A percentile compares a stretch with the other conserved stretches of the same genome.
Evolutionary conservation across 495 filamentous ascomycete genomes (phyloP).

Genomic region (Penicillium coprophilum): DNA sequence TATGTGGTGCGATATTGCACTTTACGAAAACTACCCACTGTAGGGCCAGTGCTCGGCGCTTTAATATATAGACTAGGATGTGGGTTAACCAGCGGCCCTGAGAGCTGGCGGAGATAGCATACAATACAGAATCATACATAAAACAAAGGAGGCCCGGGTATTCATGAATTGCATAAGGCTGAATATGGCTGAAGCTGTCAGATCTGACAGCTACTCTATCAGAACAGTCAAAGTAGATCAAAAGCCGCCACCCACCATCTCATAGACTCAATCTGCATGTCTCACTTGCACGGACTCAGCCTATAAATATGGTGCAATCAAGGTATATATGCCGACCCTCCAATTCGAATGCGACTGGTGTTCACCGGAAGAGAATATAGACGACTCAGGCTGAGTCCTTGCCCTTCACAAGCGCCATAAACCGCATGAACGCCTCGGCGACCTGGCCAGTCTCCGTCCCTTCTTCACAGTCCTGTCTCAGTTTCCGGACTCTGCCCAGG

Average conservation of each 20-base stretch:
- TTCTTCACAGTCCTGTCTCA: conserved; percentile 41
- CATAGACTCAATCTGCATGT: conserved; percentile 5
- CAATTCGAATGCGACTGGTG: conserved; percentile 2
- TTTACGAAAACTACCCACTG: background rate
- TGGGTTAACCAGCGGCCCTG: background rate
- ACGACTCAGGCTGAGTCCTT: conserved; percentile 11
- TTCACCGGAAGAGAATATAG: background rate
- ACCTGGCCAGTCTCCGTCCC: conserved; percentile 34
- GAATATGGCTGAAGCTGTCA: conserved; percentile 1
- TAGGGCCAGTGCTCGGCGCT: background rate
- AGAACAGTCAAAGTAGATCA: conserved; percentile 1
- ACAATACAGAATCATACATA: background rate
- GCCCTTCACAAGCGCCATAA: conserved; percentile 39
- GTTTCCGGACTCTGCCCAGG: conserved; percentile 41
- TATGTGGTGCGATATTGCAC: background rate
- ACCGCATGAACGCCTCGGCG: conserved; percentile 45
- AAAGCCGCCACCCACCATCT: background rate
- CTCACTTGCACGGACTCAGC: conserved; percentile 3
- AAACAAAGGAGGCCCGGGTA: background rate
- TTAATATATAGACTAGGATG: background rate
- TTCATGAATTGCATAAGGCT: background rate
- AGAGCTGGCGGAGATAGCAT: background rate
- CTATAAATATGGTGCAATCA: background rate
- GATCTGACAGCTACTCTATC: conserved; percentile 11
- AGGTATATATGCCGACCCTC: background rate